Evolutionary conservation across 306 rosid genomes (phyloP).

Genomic region (Acmispon strigosus): DNA sequence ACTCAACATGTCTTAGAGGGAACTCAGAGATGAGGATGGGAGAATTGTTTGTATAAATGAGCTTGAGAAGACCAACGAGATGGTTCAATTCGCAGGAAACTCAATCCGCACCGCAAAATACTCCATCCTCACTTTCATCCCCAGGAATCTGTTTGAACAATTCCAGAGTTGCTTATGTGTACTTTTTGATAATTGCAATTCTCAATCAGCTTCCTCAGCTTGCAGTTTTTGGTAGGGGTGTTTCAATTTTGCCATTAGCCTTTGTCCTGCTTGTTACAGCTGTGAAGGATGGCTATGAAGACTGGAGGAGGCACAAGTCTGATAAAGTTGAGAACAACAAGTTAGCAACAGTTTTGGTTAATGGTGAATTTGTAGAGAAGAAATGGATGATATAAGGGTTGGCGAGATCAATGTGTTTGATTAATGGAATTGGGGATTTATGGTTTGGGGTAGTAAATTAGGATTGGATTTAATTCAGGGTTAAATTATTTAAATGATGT

Average conservation of each 20-base stretch:
- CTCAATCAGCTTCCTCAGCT: slow-evolving; percentile 97
- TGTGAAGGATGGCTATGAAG: slow-evolving; percentile 82
- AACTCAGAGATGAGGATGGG: slow-evolving; percentile 72
- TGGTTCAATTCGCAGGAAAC: slow-evolving; percentile 49
- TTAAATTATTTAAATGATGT: too few relatives aligned
- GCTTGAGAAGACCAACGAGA: slow-evolving; percentile 56
- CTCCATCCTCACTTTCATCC: slow-evolving; percentile 64
- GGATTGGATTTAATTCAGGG: too few relatives aligned
- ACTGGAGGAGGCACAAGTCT: slow-evolving; percentile 77
- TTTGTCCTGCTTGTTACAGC: slow-evolving; percentile 79
- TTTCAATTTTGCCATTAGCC: slow-evolving; percentile 76
- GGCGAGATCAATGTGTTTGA: slow-evolving; percentile 88
- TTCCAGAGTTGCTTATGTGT: slow-evolving; percentile 91
- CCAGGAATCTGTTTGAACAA: slow-evolving; percentile 85
- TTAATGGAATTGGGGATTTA: too few relatives aligned
- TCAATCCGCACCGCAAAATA: slow-evolving; percentile 61
- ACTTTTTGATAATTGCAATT: slow-evolving; percentile 77
- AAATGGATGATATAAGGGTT: slow-evolving; percentile 61
- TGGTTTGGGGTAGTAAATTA: too few relatives aligned
- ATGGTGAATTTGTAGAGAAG: slow-evolving; percentile 35
- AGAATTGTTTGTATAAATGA: slow-evolving; percentile 57
- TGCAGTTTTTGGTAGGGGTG: slow-evolving; percentile 82
- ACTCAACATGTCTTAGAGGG: slow-evolving; percentile 64
- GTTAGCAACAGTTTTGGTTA: slow-evolving; percentile 52
- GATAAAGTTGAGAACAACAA: slow-evolving; percentile 82